Evolutionary conservation across 2,329 filamentous ascomycete species (phyloP).

Genomic region (Nannizzia gypsea): DNA sequence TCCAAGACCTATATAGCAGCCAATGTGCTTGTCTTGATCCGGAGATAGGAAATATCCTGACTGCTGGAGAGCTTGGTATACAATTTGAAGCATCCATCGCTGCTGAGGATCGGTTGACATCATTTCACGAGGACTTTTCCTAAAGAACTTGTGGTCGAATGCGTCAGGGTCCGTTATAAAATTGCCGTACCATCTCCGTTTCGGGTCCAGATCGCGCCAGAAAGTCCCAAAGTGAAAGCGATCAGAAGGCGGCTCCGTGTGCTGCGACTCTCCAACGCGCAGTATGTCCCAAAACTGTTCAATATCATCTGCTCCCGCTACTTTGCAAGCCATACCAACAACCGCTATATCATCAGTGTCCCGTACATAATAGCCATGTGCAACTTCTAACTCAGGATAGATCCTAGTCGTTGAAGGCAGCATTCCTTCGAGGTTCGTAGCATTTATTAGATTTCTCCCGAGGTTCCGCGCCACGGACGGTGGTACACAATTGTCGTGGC

Average conservation of each 20-base stretch:
- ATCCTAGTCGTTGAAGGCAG: neutral
- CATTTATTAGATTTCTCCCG: conserved; percentile 9
- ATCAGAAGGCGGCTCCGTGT: conserved; percentile 7
- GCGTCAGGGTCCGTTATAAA: conserved; percentile 15
- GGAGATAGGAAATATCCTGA: conserved; percentile 9
- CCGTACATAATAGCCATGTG: neutral
- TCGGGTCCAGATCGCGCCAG: conserved; percentile 5
- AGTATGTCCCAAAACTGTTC: conserved; percentile 9
- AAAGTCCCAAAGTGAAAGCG: conserved; percentile 9
- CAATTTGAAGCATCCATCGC: conserved; percentile 15
- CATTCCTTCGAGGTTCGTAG: conserved; percentile 2
- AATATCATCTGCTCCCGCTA: conserved; percentile 6
- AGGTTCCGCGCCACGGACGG: conserved; percentile 21
- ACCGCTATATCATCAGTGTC: conserved; percentile 5
- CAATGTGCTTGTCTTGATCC: conserved; percentile 13
- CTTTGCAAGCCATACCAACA: conserved; percentile 8
- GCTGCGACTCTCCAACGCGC: neutral
- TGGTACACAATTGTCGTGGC: conserved; percentile 28
- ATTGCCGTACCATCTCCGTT: conserved; percentile 13
- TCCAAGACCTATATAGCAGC: conserved; percentile 13
- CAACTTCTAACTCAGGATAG: neutral
- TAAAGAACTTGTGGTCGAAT: conserved; percentile 24
- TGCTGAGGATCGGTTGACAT: conserved; percentile 18
- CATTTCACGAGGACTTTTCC: conserved; percentile 13
- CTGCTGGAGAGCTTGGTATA: conserved; percentile 13